Base-by-base conservation (phyloP, 108 stramenopile species). In the Nitzschia inconspicua region DNA sequence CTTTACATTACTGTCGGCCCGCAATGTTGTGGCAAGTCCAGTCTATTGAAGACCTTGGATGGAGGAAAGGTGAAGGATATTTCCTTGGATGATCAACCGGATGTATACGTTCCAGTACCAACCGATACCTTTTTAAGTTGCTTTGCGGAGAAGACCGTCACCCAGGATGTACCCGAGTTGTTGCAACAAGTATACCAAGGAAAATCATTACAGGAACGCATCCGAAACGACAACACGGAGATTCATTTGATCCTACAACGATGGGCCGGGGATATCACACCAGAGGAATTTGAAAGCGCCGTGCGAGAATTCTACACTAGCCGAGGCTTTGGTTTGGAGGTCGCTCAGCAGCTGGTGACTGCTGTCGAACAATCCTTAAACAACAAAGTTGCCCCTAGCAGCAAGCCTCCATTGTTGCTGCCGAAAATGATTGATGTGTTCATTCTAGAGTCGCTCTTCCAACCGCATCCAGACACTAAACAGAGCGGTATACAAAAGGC, bases 1-100 rank as follows among this genome's bases (percentile, higher is more conserved):
- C 40, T 91, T 20, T 91, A 86, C 57, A 86, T 91, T 40, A 80
- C 89, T 10, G 62, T 91, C 28, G 89, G 89, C 0, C 89, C 89
- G 16, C 89, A 79, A 44, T 81, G 84, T 49, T 57, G 83, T 27
- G 89, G 89, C 5, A 91, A 91, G 35, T 82, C 89, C 11, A 84
- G 79, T 4, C 59, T 85, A 27, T 46, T 91, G 44, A 20, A 55
- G 51, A 60, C 54, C 30, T 47, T 18, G 8, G 78, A 36, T 46
- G 58, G 18, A 48, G 18, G 5, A 5, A n/a, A 54, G 41, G 71
- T 83, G 18, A 36, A 65, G 0, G 90, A 91, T 56, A 57, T 91
- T 22, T 55, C 80, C 8, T 75, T 91, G 32, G 90, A 91, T 55
- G 90, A 91, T 66, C 86, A 91, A 63, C 44, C 43, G 4, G 72